Base-by-base conservation (phyloP, 169 alveolate genomes). In the Plasmodium inui region DNA sequence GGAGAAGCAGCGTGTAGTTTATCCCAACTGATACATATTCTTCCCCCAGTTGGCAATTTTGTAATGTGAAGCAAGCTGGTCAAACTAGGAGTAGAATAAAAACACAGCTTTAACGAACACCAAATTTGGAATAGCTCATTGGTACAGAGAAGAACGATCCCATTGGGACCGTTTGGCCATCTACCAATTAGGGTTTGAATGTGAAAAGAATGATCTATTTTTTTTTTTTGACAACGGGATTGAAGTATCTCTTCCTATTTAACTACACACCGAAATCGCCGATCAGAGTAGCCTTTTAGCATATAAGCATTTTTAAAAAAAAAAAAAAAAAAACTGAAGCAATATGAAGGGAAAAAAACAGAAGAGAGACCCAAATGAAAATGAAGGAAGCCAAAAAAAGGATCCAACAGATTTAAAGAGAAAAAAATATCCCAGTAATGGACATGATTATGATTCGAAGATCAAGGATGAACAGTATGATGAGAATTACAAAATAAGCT, bases 291-390 rank as follows among this genome's bases (percentile, higher is more conserved):
- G 26, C 19, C 26, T 50, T 17, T 17, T 14, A 50, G 3, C 17
- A 28, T 28, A 28, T 67, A 67, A 3, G 26, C 6, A 53, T 26
- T 82, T 44, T 39, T 1, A 44, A 50, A 41, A 41, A 46, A 46
- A 30, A 50, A 30, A 19, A 5, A 12, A 82, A 82, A 14, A 37
- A 61, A 8, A 10, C 17, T 0, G 14, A 19, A 61, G 34, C 92
- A 84, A 71, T 26, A 84, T 84, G 92, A 74, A 44, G 34, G 41
- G 81, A 30, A 86, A n/a, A 6, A 86, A 74, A n/a, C 26, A 76
- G 22, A 78, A 37, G 41, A 76, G n/a, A 85, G 57, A 74, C 2
- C 26, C 82, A 46, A 53, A 14, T 86, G 88, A 76, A 30, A 26
- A 8, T 86, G 55, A 86, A 86, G 81, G 44, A 26, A 30, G n/a